Conservation (phyloP, 2,329 filamentous ascomycete genomes). For the Beauveria sp. region DNA sequence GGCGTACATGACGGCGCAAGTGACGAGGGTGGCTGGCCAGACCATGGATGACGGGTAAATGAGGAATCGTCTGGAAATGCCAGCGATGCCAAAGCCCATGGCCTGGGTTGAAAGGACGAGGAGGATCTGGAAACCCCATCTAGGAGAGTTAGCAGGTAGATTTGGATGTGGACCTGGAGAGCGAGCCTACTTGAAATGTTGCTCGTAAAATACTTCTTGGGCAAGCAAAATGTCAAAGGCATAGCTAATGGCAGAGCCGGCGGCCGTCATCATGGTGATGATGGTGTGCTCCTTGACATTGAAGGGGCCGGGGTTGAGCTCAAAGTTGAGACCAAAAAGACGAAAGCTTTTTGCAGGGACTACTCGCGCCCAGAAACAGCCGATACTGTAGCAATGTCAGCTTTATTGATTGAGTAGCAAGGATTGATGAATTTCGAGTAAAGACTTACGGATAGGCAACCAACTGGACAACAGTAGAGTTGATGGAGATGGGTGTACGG, state of each 20-base stretch:
- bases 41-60: conserved; percentile 57
- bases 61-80: conserved; percentile 50
- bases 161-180: not conserved
- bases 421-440: not conserved
- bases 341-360: conserved; percentile 25
- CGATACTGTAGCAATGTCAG: conserved; percentile 15
- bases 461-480: conserved; percentile 47
- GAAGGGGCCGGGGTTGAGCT: conserved; percentile 34
- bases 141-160: not conserved
- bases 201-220: conserved; percentile 40
- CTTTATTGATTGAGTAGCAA: not conserved
- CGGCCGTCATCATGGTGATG: conserved; percentile 38
- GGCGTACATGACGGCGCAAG: conserved; percentile 54
- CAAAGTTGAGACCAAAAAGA: conserved; percentile 25
- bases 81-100: conserved; percentile 57
- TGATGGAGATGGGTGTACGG: conserved; percentile 43
- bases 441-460: conserved; percentile 38
- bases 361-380: conserved; percentile 24
- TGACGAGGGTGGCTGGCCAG: conserved; percentile 55
- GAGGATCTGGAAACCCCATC: conserved; percentile 51
- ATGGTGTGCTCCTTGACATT: conserved; percentile 43
- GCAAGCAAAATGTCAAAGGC: conserved; percentile 35
- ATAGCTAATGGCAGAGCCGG: conserved; percentile 27
- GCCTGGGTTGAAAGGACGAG: conserved; percentile 54
- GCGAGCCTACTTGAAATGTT: conserved; percentile 34